Conservation (phyloP, 768 basidiomycete species). For the Lactarius psammicola region DNA sequence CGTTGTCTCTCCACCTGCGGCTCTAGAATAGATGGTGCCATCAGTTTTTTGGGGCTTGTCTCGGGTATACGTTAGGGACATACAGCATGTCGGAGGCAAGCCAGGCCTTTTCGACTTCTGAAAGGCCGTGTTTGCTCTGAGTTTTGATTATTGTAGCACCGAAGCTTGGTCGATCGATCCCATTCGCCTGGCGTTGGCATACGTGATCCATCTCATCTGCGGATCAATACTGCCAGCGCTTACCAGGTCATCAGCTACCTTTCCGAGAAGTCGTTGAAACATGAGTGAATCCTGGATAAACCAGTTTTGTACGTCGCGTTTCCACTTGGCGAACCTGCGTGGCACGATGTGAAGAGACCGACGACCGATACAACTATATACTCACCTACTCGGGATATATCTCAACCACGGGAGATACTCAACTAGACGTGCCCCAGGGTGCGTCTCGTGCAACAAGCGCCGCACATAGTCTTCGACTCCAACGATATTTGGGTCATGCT, state of each 20-base stretch:
- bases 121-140: slow-evolving; percentile 6
- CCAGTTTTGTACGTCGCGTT: slow-evolving; percentile 18
- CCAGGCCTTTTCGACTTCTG: slow-evolving; percentile 22
- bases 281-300: slow-evolving; percentile 11
- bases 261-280: slow-evolving; percentile 15
- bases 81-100: slow-evolving; percentile 23
- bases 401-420: background rate
- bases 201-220: background rate
- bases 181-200: background rate
- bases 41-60: background rate
- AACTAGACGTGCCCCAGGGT: too few relatives aligned
- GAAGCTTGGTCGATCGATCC: slow-evolving; percentile 15
- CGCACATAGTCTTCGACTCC: background rate
- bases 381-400: background rate
- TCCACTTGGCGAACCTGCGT: slow-evolving; percentile 19
- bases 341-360: background rate
- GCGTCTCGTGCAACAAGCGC: background rate
- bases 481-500: background rate
- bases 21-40: background rate
- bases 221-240: background rate
- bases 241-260: slow-evolving; percentile 12
- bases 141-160: slow-evolving; percentile 11
- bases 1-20: background rate
- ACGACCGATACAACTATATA: background rate
- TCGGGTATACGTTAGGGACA: background rate